Evolutionary conservation across 805 yeast genomes (phyloP), one percentile per base, ranked within the genome.

Genomic region (Barnettozyma sucrosica): DNA sequence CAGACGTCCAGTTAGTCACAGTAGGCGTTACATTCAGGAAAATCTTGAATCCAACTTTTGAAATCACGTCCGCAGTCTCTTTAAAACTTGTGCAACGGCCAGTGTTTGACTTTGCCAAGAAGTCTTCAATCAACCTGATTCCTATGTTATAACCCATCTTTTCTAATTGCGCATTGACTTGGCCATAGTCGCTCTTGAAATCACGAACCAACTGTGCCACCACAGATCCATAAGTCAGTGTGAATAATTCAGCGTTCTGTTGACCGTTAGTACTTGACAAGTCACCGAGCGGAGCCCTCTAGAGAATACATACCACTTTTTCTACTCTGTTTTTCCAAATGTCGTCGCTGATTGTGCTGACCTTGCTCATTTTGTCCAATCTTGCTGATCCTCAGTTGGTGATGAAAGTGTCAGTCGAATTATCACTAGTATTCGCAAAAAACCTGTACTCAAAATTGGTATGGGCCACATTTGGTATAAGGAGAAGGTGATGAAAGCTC

Each of bases 81-180:
- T 78, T 77, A 67, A 93, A 82, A 25, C 79, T 74, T 20, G 73
- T 72, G 64, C 99, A 93, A 50, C 99, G 72, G 36, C 87, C 85
- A 1, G 85, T 73, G n/a, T 88, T 90, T 0, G 96, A 82, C 59
- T 85, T 81, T 26, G 97, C 95, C 36, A 93, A 71, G 59, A 92
- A 89, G 63, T 93, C 99, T 61, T 93, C 99, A 43, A 93, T 87
- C 49, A 93, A 66, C 53, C 99, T 71, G 42, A 89, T 70, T 1
- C 99, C 99, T 36, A 93, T 93, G 63, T 87, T 89, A 65, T 90
- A 88, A 1, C 99, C 99, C 98, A 93, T 92, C 53, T 80, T 78
- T 58, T 83, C 96, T 43, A 93, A 72, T 61, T 92, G 95, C 44
- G 72, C 70, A 62, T 93, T 93, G 49, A 93, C 96, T 58, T 82